phyloP scores from a whole-genome alignment of 2,329 filamentous ascomycete genomes.

The Aureobasidium sp. region DNA sequence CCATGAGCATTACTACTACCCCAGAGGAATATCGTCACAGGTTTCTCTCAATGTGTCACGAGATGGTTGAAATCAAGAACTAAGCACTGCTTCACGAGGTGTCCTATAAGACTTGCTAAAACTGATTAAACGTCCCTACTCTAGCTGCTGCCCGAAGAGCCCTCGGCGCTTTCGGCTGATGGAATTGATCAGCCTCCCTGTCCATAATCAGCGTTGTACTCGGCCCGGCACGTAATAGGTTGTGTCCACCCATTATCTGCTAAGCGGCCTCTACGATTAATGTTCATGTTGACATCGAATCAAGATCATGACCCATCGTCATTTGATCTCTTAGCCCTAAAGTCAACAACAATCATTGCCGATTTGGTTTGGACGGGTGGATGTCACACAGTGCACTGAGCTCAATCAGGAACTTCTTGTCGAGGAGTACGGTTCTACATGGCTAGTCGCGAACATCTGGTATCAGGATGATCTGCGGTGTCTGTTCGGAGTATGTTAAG shows the following conservation, averaged over 20 bases:
- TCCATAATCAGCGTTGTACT: neutral
- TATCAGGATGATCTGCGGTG: neutral
- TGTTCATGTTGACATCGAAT: neutral
- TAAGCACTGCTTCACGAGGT: neutral
- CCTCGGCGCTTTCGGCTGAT: neutral
- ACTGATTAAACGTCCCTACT: neutral
- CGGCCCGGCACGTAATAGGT: neutral
- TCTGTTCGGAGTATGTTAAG: neutral
- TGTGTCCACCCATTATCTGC: neutral
- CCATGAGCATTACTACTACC: conserved; percentile 67
- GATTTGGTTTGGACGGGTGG: neutral
- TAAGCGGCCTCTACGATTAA: neutral
- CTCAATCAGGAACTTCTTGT: neutral
- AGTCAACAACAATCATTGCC: neutral
- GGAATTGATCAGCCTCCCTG: neutral
- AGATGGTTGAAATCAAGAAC: conserved; percentile 31
- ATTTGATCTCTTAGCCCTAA: neutral
- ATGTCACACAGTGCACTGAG: neutral
- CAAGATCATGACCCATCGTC: neutral
- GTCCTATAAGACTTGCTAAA: neutral
- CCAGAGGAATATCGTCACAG: conserved; percentile 57
- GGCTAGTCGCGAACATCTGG: neutral
- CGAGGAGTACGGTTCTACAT: neutral
- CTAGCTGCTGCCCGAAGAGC: neutral
- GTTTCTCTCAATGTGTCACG: conserved; percentile 46